Evolutionary conservation across 371 early-diverging fungal genomes (phyloP).

Genomic region (Furculomyces boomerangus): DNA sequence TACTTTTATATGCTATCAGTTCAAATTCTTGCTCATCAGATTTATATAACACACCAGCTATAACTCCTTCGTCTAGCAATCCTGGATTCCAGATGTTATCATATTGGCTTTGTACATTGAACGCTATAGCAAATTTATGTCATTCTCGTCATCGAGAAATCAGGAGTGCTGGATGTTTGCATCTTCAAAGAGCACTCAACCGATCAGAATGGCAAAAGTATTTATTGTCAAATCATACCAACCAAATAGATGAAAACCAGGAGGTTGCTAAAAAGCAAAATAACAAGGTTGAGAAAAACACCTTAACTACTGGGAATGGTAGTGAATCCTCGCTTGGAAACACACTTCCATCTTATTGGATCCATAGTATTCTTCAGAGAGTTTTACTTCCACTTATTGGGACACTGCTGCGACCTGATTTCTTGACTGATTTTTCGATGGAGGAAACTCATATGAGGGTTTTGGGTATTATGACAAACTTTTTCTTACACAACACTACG

Average conservation of each 20-base stretch:
- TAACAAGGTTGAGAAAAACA: neutral
- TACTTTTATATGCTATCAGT: neutral
- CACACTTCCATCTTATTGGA: conserved; percentile 7
- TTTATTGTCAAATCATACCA: too few species aligned
- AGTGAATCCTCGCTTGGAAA: neutral
- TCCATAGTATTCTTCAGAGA: conserved; percentile 25
- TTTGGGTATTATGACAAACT: conserved; percentile 21
- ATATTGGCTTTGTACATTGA: neutral
- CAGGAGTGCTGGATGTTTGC: neutral
- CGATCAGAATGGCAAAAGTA: neutral
- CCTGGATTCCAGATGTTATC: neutral
- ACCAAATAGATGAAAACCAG: too few species aligned
- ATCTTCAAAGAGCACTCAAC: neutral
- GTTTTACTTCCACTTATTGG: conserved; percentile 46
- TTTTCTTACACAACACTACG: conserved; percentile 18
- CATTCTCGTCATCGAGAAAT: neutral
- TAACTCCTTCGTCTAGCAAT: neutral
- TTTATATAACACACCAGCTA: neutral
- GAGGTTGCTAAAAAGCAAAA: neutral
- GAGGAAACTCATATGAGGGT: conserved; percentile 24
- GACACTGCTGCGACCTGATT: conserved; percentile 31
- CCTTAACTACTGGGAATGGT: neutral
- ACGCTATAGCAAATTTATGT: neutral
- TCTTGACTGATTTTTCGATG: conserved; percentile 22
- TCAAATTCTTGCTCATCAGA: neutral